Evolutionary conservation across 306 rosid genomes (phyloP), one percentile per base, ranked within the genome.

Genomic region (Pyrus bretschneideri): DNA sequence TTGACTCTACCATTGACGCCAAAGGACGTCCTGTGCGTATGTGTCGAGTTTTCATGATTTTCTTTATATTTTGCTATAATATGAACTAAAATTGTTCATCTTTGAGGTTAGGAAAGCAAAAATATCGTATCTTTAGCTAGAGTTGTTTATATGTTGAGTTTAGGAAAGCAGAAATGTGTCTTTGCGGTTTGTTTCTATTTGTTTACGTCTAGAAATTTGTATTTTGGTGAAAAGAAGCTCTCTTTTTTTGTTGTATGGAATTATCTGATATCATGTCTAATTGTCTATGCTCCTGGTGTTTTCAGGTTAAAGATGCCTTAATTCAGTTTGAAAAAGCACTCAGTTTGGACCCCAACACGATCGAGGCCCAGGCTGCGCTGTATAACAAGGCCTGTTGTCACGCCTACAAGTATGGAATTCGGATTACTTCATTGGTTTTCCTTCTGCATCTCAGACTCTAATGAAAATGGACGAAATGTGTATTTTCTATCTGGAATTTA

Each of bases 361-460:
- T 86, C 81, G 99, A 95, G 75, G 92, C 96, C 45, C 97, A 95
- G 83, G 99, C 99, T 76, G 99, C 97, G 7, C 76, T 89, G 27
- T 95, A 95, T 81, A 95, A 95, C 86, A 95, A 95, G 88, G 99
- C 99, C 61, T 95, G 99, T 76, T 95, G 99, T 68, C 97, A 88
- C 71, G 97, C 99, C 72, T 95, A 95, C 77, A 83, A 95, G 96
- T 94, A 83, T 49, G 46, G 42, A 75, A 40, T 69, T 51, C 73
- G 15, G 2, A 10, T 2, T 3, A 19, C 71, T 54, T 54, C 13
- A 9, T 49, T 49, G 19, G 54, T 49, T 49, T 49, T 49, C 55
- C 55, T 49, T 14, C 6, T 49, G 55, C 55, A 49, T 49, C 55
- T 49, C 55, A 49, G 55, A 49, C 55, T 67, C 6, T 11, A 21